Conservation (phyloP, 1,284 basidiomycete species). For the Rugosomyces carneus region DNA sequence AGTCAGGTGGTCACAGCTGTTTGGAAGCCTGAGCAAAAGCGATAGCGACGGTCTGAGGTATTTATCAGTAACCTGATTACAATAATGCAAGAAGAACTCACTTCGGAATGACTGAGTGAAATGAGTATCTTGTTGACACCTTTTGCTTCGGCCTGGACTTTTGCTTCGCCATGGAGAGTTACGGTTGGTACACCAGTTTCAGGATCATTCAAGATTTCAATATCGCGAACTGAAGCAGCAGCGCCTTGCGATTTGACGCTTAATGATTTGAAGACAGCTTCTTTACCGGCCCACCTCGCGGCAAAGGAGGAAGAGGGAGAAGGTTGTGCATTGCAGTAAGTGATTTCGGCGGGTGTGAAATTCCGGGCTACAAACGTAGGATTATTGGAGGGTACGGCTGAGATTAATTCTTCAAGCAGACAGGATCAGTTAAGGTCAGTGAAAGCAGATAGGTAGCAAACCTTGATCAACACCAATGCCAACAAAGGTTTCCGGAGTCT, state of each 20-base stretch:
- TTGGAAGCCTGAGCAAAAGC: slow-evolving; percentile 71
- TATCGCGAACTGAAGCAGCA: slow-evolving; percentile 90
- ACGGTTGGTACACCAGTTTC: slow-evolving; percentile 68
- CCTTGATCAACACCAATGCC: slow-evolving; percentile 88
- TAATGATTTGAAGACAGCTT: slow-evolving; percentile 98
- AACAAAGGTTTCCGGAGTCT: slow-evolving; percentile 33
- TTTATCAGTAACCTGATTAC: slow-evolving; percentile 16
- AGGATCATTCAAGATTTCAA: slow-evolving; percentile 81
- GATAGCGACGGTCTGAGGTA: slow-evolving; percentile 63
- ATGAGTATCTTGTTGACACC: slow-evolving; percentile 74
- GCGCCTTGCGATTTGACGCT: slow-evolving; percentile 89
- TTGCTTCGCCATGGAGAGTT: slow-evolving; percentile 78
- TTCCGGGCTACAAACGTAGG: slow-evolving; percentile 88
- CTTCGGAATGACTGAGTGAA: slow-evolving; percentile 90
- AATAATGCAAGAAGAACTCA: slow-evolving; percentile 30
- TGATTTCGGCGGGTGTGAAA: slow-evolving; percentile 86
- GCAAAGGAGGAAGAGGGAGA: slow-evolving; percentile 89
- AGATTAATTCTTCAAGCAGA: slow-evolving; percentile 72
- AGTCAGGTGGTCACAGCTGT: slow-evolving; percentile 17
- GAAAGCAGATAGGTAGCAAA: slow-evolving; percentile 25
- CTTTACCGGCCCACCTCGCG: slow-evolving; percentile 96
- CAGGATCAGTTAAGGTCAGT: slow-evolving; percentile 2
- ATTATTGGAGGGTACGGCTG: slow-evolving; percentile 86
- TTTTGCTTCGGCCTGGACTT: slow-evolving; percentile 66
- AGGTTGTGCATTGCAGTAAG: slow-evolving; percentile 86